Base-by-base conservation (phyloP, 768 basidiomycete species). In the Nevesoporus exiguus region DNA sequence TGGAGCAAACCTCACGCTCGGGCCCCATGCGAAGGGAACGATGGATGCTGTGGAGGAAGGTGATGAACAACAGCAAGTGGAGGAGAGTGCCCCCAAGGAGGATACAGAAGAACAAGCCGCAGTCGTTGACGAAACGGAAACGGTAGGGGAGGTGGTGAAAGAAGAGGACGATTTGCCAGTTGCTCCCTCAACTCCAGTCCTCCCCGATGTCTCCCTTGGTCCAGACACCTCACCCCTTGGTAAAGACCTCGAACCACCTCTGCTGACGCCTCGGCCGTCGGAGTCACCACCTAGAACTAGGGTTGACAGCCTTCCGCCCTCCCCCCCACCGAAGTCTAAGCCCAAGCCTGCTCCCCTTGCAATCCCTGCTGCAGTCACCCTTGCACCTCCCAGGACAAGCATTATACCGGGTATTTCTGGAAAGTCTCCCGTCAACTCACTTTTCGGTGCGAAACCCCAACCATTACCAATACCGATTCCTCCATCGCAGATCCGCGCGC, bases 401-500 rank as follows among this genome's bases (percentile, higher is more conserved):
- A 31, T 64, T 11, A 60, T 66, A 41, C 47, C 62, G 10, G 62
- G 65, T 11, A 42, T 61, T 40, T 69, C 59, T 21, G 61, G 59
- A 22, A 66, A 10, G 46, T 61, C 67, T 0, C 67, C 65, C 2
- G 56, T 69, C 42, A 62, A 62, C 29, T 14, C 62, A 7, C 59
- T 69, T 25, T 57, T 68, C n/a, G 51, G 59, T n/a, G 40, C 44
- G 30, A 62, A 60, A 45, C 66, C 66, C 0, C 65, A 59, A 24
- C 66, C 66, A 21, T 27, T 68, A 34, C 66, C 66, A 0, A 55
- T 68, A 2, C 66, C 66, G 14, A 68, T 68, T 29, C 52, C 66
- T 46, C 61, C 27, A 9, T 62, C 65, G 15, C 66, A 69, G 50
- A 68, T 68, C 25, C 63, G 65, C 37, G 48, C 67, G 13, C 66